A percentile compares a stretch with the other conserved stretches of the same genome.
These are phyloP conservation scores for Phytophthora macrochlamydospora DNA, from an alignment of 352 stramenopile species.

Conservation along the genomic window DNA sequence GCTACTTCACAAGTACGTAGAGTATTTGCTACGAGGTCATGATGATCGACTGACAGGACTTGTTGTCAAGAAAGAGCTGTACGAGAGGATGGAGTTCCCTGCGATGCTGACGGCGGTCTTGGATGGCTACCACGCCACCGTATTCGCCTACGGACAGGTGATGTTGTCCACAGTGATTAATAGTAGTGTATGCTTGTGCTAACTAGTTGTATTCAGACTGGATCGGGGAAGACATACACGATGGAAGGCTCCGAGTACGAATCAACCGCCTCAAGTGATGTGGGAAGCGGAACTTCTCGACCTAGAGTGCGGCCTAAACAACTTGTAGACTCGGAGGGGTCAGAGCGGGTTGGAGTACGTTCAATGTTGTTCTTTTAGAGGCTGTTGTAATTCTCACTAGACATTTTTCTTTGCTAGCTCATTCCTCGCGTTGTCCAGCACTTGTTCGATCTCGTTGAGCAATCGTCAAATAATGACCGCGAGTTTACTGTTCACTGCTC, in stretches of 20 bases:
- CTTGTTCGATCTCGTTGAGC: slow-evolving; percentile 40
- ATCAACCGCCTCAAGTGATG: neutral
- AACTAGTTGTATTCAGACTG: slow-evolving; percentile 33
- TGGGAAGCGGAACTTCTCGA: neutral
- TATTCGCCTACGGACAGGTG: slow-evolving; percentile 90
- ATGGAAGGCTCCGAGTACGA: slow-evolving; percentile 57
- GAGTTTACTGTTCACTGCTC: slow-evolving; percentile 57
- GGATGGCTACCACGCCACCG: slow-evolving; percentile 88
- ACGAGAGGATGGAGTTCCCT: slow-evolving; percentile 38
- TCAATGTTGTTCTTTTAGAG: neutral
- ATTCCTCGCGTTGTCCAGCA: slow-evolving; percentile 46
- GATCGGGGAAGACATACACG: slow-evolving; percentile 66
- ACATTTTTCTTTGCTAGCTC: slow-evolving; percentile 17
- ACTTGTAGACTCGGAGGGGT: slow-evolving; percentile 19
- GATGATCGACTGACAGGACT: neutral
- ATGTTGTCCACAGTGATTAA: neutral
- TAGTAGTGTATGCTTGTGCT: too few relatives aligned
- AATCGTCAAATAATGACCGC: slow-evolving; percentile 44
- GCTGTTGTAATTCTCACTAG: neutral
- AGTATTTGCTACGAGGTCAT: neutral
- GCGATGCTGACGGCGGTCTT: slow-evolving; percentile 81
- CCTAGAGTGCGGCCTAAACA: slow-evolving; percentile 19
- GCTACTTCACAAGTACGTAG: slow-evolving; percentile 32
- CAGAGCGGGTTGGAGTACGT: slow-evolving; percentile 34
- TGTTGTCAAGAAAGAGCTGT: slow-evolving; percentile 36